Evolutionary conservation across 2,329 filamentous ascomycete species (phyloP).

Genomic region (Aspergillus tanneri): DNA sequence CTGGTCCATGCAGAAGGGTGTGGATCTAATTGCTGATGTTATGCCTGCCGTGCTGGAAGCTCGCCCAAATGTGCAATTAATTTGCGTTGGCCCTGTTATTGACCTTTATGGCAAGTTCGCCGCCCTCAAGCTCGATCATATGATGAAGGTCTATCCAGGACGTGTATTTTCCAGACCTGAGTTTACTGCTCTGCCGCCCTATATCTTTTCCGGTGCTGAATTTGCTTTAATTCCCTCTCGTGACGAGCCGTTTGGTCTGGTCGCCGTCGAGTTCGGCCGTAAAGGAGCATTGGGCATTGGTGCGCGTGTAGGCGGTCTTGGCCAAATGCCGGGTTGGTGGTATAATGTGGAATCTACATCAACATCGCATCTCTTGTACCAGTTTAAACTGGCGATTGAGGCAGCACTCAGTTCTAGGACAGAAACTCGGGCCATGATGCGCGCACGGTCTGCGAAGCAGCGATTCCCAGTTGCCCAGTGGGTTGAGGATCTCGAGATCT

Average conservation of each 20-base stretch:
- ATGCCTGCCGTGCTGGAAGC: slow-evolving; percentile 63
- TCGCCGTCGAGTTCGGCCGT: slow-evolving; percentile 67
- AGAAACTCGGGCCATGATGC: slow-evolving; percentile 60
- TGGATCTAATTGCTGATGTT: slow-evolving; percentile 67
- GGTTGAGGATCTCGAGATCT: slow-evolving; percentile 63
- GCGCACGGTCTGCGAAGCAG: slow-evolving; percentile 63
- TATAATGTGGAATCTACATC: slow-evolving; percentile 66
- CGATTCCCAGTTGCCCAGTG: slow-evolving; percentile 67
- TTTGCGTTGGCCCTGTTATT: slow-evolving; percentile 64
- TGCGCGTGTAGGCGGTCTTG: slow-evolving; percentile 64
- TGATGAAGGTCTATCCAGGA: slow-evolving; percentile 66
- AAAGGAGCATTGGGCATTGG: slow-evolving; percentile 68
- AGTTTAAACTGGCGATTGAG: slow-evolving; percentile 65
- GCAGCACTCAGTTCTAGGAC: slow-evolving; percentile 58
- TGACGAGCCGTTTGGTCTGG: slow-evolving; percentile 68
- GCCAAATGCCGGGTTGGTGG: slow-evolving; percentile 71
- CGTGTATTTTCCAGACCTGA: slow-evolving; percentile 67
- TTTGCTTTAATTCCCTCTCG: slow-evolving; percentile 67
- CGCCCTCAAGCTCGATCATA: slow-evolving; percentile 61
- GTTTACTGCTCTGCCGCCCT: slow-evolving; percentile 66
- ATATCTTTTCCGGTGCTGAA: slow-evolving; percentile 66
- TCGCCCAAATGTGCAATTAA: slow-evolving; percentile 60
- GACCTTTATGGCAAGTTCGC: slow-evolving; percentile 68
- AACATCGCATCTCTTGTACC: slow-evolving; percentile 61
- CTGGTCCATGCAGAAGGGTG: slow-evolving; percentile 68